These are phyloP conservation scores for Rhododendron henanense DNA, from an alignment of 148 eudicot species.

Conservation along the genomic window DNA sequence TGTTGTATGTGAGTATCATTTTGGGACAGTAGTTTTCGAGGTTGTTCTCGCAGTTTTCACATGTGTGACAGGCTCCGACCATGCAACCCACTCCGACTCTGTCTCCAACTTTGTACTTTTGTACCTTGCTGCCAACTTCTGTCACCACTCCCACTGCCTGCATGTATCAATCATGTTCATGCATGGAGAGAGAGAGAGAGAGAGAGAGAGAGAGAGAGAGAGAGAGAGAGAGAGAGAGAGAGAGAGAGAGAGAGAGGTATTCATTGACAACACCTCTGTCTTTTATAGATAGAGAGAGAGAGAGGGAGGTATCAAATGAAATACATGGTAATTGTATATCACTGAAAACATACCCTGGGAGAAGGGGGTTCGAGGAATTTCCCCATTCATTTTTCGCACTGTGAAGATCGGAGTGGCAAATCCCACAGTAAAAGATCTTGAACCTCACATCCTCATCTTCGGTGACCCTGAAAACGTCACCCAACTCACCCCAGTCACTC, in stretches of 20 bases:
- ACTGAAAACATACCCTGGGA: conserved; percentile 4
- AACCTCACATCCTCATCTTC: conserved; percentile 5
- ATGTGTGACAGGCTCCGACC: conserved; percentile 1
- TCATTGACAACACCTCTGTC: too few relatives aligned
- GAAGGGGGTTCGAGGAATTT: background rate
- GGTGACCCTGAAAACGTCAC: background rate
- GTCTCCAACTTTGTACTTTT: conserved; percentile 11
- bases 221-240: too few relatives aligned
- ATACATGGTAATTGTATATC: too few relatives aligned
- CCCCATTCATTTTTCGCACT: background rate
- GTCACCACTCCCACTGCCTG: conserved; percentile 11
- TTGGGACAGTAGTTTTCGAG: conserved; percentile 13
- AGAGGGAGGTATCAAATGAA: too few relatives aligned
- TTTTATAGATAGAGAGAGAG: too few relatives aligned
- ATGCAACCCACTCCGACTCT: background rate
- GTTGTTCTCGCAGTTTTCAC: background rate
- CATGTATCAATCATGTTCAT: background rate
- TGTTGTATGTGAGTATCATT: background rate
- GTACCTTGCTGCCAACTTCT: conserved; percentile 11
- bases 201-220: too few relatives aligned
- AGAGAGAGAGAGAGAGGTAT: too few relatives aligned
- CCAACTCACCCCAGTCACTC: too few relatives aligned
- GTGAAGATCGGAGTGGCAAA: conserved; percentile 13
- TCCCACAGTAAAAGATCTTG: conserved; percentile 6
- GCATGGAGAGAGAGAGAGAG: too few relatives aligned